Conservation (phyloP, 108 stramenopile species). For the Ochromonas danica region DNA sequence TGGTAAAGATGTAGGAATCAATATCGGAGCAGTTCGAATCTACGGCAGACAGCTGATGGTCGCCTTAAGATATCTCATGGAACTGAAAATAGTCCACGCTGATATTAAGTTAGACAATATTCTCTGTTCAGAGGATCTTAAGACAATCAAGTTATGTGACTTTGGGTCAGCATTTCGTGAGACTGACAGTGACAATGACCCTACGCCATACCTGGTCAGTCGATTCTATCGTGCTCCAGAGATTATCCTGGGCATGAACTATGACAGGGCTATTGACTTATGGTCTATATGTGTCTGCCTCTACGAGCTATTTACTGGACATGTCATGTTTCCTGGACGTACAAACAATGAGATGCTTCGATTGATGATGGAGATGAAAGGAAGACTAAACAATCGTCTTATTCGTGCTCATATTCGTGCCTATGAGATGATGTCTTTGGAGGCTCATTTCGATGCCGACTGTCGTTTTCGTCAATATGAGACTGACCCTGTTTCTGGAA, state of each 20-base stretch:
- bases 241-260: slow-evolving; percentile 89
- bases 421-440: slow-evolving; percentile 51
- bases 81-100: slow-evolving; percentile 83
- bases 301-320: slow-evolving; percentile 89
- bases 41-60: slow-evolving; percentile 84
- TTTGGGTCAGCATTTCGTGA: slow-evolving; percentile 85
- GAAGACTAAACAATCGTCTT: slow-evolving; percentile 77
- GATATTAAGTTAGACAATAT: slow-evolving; percentile 99
- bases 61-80: slow-evolving; percentile 76
- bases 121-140: slow-evolving; percentile 77
- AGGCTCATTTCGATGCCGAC: slow-evolving; percentile 53
- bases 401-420: slow-evolving; percentile 55
- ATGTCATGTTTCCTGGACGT: slow-evolving; percentile 78
- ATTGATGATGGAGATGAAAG: slow-evolving; percentile 85
- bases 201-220: slow-evolving; percentile 94
- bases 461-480: slow-evolving; percentile 54
- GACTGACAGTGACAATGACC: slow-evolving; percentile 68
- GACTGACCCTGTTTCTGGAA: slow-evolving; percentile 48
- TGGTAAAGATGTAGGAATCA: slow-evolving; percentile 85
- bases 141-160: slow-evolving; percentile 79
- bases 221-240: slow-evolving; percentile 98
- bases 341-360: slow-evolving; percentile 92
- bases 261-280: slow-evolving; percentile 82
- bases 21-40: slow-evolving; percentile 75
- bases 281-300: slow-evolving; percentile 87